phyloP scores from a whole-genome alignment of 345 rosid genomes.

The Moricandia arvensis region DNA sequence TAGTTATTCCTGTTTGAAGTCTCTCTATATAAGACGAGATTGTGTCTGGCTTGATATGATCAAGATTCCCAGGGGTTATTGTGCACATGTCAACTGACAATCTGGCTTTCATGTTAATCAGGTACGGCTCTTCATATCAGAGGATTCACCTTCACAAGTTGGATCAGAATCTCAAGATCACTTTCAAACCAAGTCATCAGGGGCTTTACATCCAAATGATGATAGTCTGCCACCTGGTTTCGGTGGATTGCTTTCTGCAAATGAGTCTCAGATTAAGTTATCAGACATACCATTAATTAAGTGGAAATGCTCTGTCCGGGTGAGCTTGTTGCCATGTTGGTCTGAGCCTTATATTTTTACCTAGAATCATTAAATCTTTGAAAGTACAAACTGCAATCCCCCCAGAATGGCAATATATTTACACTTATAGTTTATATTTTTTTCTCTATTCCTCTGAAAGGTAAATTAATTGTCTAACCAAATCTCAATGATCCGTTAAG shows the following conservation, averaged over 20 bases:
- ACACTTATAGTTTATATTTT: background rate
- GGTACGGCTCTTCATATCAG: constrained; percentile 79
- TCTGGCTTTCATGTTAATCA: constrained; percentile 38
- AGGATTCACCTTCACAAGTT: constrained; percentile 89
- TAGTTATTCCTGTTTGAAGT: constrained; percentile 12
- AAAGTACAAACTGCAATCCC: background rate
- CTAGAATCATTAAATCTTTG: constrained; percentile 14
- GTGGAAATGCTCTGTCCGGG: constrained; percentile 78
- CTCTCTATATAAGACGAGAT: background rate
- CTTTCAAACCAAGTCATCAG: constrained; percentile 82
- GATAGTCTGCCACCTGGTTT: constrained; percentile 91
- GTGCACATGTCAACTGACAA: constrained; percentile 16
- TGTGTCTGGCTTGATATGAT: constrained; percentile 13
- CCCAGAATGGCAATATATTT: background rate
- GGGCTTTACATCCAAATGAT: constrained; percentile 54
- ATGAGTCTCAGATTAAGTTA: constrained; percentile 50
- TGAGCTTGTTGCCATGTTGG: constrained; percentile 33
- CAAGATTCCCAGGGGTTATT: background rate
- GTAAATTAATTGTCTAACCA: background rate
- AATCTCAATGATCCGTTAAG: background rate
- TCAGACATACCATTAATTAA: constrained; percentile 66
- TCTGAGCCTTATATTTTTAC: background rate
- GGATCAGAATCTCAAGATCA: constrained; percentile 81
- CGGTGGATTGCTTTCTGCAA: constrained; percentile 58
- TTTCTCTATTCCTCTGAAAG: background rate